Evolutionary conservation across 176 grass and related monocot species (phyloP).

Genomic region (Avena sativa): DNA sequence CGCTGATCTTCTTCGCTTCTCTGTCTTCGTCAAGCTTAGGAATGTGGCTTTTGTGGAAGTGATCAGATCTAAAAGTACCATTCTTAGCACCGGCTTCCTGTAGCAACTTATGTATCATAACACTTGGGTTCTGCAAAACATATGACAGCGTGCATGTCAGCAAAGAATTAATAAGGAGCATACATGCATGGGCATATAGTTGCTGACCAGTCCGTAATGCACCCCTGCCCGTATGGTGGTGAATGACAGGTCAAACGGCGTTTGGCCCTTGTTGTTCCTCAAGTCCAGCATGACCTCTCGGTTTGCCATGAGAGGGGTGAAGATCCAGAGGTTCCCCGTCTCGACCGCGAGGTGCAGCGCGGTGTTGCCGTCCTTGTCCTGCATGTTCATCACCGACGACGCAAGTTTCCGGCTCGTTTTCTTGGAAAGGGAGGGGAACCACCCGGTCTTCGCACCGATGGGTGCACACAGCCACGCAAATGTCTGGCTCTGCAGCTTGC

Average conservation of each 20-base stretch:
- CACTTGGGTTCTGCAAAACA: constrained; percentile 4
- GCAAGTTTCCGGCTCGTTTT: not conserved
- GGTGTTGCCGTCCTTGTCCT: constrained; percentile 52
- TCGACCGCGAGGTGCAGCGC: constrained; percentile 36
- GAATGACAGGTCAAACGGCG: constrained; percentile 2
- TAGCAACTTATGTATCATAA: constrained; percentile 10
- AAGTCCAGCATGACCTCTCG: not conserved
- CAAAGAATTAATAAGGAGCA: not conserved
- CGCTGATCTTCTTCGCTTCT: constrained; percentile 37
- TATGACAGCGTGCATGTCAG: not conserved
- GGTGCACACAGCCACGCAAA: too few species aligned
- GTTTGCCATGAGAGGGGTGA: not conserved
- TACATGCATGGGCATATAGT: too few species aligned
- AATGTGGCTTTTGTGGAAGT: not conserved
- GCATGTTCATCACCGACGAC: constrained; percentile 24
- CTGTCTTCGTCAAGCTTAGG: not conserved
- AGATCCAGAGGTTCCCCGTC: not conserved
- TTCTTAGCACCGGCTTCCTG: not conserved
- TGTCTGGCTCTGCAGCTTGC: too few species aligned
- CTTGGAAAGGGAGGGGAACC: too few species aligned
- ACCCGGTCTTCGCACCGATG: too few species aligned
- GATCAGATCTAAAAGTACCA: not conserved
- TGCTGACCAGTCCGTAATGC: not conserved
- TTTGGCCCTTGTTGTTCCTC: not conserved
- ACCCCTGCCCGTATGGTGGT: not conserved